These are phyloP conservation scores for Termitomyces sp. DNA, from an alignment of 768 basidiomycete genomes.

Conservation along the genomic window DNA sequence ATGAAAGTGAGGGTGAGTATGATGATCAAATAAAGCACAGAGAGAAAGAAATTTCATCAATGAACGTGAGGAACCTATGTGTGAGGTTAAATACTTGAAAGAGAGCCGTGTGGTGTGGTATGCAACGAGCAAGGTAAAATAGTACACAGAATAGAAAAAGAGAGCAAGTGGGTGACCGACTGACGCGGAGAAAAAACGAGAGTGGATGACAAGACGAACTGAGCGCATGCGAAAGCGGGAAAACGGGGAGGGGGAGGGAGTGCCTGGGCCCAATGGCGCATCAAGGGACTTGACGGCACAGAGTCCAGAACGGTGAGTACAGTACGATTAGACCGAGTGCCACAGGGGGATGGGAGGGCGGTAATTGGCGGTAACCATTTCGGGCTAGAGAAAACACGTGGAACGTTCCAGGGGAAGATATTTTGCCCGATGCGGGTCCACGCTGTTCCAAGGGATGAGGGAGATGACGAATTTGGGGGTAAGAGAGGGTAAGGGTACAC, in stretches of 20 bases:
- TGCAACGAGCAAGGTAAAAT: not conserved
- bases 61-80: not conserved
- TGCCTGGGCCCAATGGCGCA: not conserved
- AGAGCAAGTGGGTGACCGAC: not conserved
- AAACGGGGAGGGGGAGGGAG: not conserved
- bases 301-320: not conserved
- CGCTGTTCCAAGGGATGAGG: too few species aligned
- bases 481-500: not conserved
- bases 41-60: not conserved
- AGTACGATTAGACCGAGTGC: not conserved
- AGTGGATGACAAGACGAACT: not conserved
- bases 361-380: conserved; percentile 5
- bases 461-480: not conserved
- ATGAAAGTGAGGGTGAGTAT: conserved; percentile 1
- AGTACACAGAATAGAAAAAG: not conserved
- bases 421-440: not conserved
- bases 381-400: conserved; percentile 2
- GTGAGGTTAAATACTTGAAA: too few species aligned
- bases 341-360: not conserved
- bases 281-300: not conserved
- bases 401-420: not conserved
- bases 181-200: not conserved
- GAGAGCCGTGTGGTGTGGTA: too few species aligned
- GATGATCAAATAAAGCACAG: not conserved
- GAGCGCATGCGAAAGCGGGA: conserved; percentile 1